These are phyloP conservation scores for Lentinus polychrous DNA, from an alignment of 1,284 basidiomycete genomes.

Conservation along the genomic window DNA sequence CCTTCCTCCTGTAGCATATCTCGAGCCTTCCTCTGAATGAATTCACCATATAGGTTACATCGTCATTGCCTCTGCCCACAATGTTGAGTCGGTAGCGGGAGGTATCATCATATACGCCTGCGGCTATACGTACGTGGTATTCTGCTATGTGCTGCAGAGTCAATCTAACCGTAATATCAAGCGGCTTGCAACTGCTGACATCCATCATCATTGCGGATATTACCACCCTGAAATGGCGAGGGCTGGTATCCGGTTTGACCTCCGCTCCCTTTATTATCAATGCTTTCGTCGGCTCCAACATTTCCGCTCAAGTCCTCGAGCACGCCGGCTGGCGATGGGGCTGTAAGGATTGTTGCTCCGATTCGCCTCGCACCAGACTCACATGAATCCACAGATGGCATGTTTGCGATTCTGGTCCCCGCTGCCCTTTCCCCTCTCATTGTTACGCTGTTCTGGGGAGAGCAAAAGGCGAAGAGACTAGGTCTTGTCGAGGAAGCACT, in stretches of 20 bases:
- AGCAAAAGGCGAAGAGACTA: conserved; percentile 51
- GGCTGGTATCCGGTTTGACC: conserved; percentile 58
- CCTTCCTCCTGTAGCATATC: no score
- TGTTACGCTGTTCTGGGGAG: conserved; percentile 65
- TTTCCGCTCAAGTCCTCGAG: conserved; percentile 51
- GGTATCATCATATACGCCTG: conserved; percentile 45
- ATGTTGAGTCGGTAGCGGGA: conserved; percentile 34
- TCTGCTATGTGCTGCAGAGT: not conserved
- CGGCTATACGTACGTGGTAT: conserved; percentile 26
- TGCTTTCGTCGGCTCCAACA: conserved; percentile 66
- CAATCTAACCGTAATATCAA: conserved; percentile 12
- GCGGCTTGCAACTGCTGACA: conserved; percentile 66
- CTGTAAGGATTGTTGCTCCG: conserved; percentile 30
- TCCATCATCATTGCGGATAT: conserved; percentile 77
- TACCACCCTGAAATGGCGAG: conserved; percentile 75
- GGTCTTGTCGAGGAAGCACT: conserved; percentile 29
- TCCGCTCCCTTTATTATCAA: conserved; percentile 66
- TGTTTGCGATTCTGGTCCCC: conserved; percentile 62
- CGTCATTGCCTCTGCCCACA: conserved; percentile 59
- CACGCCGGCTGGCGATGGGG: conserved; percentile 71
- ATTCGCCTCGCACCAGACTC: not conserved
- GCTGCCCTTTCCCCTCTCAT: conserved; percentile 52
- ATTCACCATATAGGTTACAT: conserved; percentile 41
- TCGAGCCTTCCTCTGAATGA: not conserved
- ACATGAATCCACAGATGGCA: conserved; percentile 40